A percentile compares a stretch with the other conserved stretches of the same genome.
Evolutionary conservation across 75 land plant genomes (phyloP).

Genomic region (Cryptomeria japonica): DNA sequence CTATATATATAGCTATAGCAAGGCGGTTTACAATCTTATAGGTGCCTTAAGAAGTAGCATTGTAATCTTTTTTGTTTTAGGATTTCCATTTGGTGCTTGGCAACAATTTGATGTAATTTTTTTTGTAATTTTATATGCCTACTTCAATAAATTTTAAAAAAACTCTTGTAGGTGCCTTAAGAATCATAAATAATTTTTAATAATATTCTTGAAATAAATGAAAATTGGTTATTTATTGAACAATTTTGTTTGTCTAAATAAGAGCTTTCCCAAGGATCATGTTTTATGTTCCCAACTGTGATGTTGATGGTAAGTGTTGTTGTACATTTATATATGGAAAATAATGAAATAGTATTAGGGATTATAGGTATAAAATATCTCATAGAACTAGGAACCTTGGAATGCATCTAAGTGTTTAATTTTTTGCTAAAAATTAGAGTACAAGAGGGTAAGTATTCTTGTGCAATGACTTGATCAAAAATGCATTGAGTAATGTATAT

Average conservation of each 20-base stretch:
- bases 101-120: too few species aligned
- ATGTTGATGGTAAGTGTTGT: neutral
- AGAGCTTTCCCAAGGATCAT: neutral
- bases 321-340: neutral
- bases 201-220: too few species aligned
- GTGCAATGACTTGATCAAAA: neutral
- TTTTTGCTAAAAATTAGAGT: neutral
- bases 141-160: too few species aligned
- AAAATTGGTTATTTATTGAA: too few species aligned
- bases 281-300: neutral
- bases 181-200: too few species aligned
- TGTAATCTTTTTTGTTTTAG: too few species aligned
- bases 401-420: neutral
- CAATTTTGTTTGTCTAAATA: neutral
- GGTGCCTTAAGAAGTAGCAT: too few species aligned
- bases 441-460: neutral
- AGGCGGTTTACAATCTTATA: too few species aligned
- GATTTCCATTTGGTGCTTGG: too few species aligned
- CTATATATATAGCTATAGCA: too few species aligned
- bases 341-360: neutral
- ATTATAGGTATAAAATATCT: neutral
- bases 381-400: neutral
- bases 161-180: too few species aligned
- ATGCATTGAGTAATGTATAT: neutral
- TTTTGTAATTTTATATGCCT: too few species aligned